Base-by-base conservation (phyloP, 352 stramenopile species). In the Pythium pectinolyticum region DNA sequence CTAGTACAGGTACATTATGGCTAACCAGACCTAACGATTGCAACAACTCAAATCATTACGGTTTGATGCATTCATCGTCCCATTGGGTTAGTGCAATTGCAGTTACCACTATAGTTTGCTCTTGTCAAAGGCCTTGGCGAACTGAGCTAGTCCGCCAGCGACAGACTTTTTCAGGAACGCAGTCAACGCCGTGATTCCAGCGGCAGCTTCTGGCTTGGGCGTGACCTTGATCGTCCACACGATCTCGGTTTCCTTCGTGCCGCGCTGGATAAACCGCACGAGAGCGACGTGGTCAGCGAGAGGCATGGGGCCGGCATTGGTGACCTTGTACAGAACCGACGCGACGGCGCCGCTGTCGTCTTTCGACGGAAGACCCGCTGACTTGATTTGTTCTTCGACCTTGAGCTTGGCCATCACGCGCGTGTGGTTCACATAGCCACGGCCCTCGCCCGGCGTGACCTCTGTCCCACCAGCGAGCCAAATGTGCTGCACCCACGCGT, bases 181-280 rank as follows among this genome's bases (percentile, higher is more conserved):
- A 3, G 41, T 22, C 17, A 22, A 31, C 8, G 20, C 17, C 2
- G 12, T 10, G 22, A 48, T 48, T 20, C 20, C 22, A 2, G 22
- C 32, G 20, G 39, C 50, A 11, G 17, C 24, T 20, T 46, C 31
- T 27, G 34, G 20, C 50, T 30, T 57, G 3, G 50, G 19, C 19
- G 56, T 63, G 43, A 63, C 19, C 56, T 63, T 63, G 43, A 63
- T 55, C 22, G 31, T 63, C 56, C 56, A 63, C 43, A 63, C 45
- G 34, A 63, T 30, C 24, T 63, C 56, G 14, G 56, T 63, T 25
- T 52, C 17, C 43, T 31, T 28, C 11, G 30, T 24, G n/a, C 14
- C 8, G 12, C 11, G 15, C 20, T 56, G 43, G 11, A 63, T 31
- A 24, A 63, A 63, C 28, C 56, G 56, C 56, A 63, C 56, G 20